A percentile compares a stretch with the other conserved stretches of the same genome.
These are phyloP conservation scores for Canna indica DNA, from an alignment of 176 grass and related monocot species.

Conservation along the genomic window DNA sequence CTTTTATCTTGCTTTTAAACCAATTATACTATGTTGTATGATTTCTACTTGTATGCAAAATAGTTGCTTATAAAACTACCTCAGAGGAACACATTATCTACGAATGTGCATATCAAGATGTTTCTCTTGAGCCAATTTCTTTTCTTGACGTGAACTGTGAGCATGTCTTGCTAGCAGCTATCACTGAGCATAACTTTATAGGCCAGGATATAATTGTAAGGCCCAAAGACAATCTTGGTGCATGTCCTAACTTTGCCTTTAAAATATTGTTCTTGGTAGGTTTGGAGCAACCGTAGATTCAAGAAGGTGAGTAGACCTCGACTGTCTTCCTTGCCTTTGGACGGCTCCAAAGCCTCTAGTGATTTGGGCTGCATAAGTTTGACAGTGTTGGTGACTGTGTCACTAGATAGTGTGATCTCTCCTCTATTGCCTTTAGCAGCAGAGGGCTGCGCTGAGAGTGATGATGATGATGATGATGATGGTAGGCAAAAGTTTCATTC, in stretches of 20 bases:
- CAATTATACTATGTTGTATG: no score
- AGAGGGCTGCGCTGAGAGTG: neutral
- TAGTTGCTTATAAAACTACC: no score
- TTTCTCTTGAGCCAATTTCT: no score
- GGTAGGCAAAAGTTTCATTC: slow-evolving; percentile 30
- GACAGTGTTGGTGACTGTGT: slow-evolving; percentile 47
- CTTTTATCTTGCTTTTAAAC: no score
- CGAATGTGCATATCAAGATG: no score
- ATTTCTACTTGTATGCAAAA: no score
- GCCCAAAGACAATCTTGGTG: neutral
- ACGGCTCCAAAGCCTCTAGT: slow-evolving; percentile 1
- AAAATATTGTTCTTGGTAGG: slow-evolving; percentile 18
- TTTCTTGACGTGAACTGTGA: no score
- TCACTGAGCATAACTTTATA: neutral
- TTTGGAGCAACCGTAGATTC: slow-evolving; percentile 67
- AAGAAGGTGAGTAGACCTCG: slow-evolving; percentile 52
- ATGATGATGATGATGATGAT: neutral
- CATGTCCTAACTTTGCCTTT: neutral
- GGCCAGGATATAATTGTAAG: neutral
- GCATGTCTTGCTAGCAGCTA: no score
- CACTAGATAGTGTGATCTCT: slow-evolving; percentile 40
- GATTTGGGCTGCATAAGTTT: slow-evolving; percentile 31
- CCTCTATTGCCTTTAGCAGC: neutral
- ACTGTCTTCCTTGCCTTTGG: slow-evolving; percentile 14
- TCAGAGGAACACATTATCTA: no score